Evolutionary conservation across 164 flowering plant species (phyloP).

Genomic region (Stephania japonica): DNA sequence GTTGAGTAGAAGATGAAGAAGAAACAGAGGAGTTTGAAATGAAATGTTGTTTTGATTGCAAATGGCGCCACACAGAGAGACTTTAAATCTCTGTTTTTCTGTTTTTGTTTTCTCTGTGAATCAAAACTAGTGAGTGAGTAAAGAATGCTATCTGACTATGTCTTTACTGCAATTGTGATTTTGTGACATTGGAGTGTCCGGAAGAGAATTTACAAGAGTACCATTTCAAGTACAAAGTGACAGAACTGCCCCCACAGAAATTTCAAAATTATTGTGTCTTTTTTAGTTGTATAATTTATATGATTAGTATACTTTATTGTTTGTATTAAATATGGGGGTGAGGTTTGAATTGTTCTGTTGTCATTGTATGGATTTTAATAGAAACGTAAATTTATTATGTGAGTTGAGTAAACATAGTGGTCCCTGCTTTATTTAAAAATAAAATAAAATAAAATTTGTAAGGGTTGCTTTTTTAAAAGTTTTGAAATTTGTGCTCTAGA

Average conservation of each 20-base stretch:
- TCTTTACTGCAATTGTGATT: too few species aligned
- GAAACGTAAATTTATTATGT: not conserved
- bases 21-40: constrained; percentile 20
- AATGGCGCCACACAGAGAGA: constrained; percentile 49
- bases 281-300: not conserved
- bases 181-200: not conserved
- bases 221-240: constrained; percentile 3
- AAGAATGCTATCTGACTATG: not conserved
- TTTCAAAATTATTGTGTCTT: not conserved
- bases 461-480: not conserved
- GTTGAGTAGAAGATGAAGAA: constrained; percentile 1
- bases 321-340: not conserved
- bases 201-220: constrained; percentile 1
- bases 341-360: not conserved
- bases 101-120: not conserved
- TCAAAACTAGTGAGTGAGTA: not conserved
- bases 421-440: not conserved
- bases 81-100: constrained; percentile 22
- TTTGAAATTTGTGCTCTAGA: not conserved
- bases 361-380: not conserved
- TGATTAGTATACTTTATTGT: not conserved
- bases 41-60: constrained; percentile 6
- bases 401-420: not conserved
- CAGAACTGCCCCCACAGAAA: not conserved
- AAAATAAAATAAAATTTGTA: not conserved